Base-by-base conservation (phyloP, 495 filamentous ascomycete genomes). In the Polyplosphaeria fusca region DNA sequence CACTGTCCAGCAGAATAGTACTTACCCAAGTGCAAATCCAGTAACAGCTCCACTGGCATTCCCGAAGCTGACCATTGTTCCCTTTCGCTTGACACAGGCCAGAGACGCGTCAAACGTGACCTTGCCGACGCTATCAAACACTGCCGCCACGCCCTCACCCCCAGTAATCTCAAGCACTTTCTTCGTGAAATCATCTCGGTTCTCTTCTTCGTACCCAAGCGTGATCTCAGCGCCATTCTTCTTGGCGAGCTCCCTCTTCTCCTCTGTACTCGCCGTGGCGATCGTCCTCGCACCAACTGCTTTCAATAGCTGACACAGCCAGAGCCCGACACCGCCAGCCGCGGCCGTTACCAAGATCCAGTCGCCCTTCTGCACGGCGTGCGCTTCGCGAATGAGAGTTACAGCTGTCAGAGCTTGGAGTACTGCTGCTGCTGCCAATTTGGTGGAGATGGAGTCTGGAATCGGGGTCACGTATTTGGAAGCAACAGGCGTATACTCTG, bases 271-370 rank as follows among this genome's bases (percentile, higher is more conserved):
- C 1, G 88, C 90, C 9, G 91, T 95, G 4, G 87, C 93, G 66
- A 98, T 95, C 9, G 85, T 83, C 53, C 78, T 79, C 19, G 89
- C 92, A 1, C 91, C 91, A 23, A 90, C 78, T 1, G 76, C 73
- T 44, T 77, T 77, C 20, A 96, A 70, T 39, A 96, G 71, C 73
- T 94, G 90, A 22, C 81, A 84, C 50, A 96, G 75, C 72, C 86
- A 82, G 38, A 85, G 75, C 0, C 92, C 93, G 0, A 90, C 87
- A 3, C 93, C 93, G 38, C 93, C 93, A 7, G 91, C 91, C 0
- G 93, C 93, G 0, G 93, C 92, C 61, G 95, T 89, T 27, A 97
- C 80, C 0, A 98, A 81, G 5, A 93, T 79, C 84, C 85, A 94
- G 53, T 95, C 89, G 0, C 85, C 88, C 67, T 76, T 79, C 64